Base-by-base conservation (phyloP, 306 rosid species). In the Parietaria judaica region DNA sequence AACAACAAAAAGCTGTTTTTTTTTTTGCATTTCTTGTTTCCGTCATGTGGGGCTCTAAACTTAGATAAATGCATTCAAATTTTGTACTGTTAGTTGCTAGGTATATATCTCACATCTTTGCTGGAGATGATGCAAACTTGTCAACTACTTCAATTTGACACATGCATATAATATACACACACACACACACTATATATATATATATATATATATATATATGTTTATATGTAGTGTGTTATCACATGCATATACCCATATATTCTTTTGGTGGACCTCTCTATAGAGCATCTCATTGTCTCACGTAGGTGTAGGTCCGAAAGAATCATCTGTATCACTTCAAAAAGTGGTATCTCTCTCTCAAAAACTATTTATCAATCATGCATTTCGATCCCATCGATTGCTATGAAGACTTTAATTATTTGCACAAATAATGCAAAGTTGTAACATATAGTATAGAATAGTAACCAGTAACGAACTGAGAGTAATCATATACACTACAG, bases 261-360 rank as follows among this genome's bases (percentile, higher is more conserved):
- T 17, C 11, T 14, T 16, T 23, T 41, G 59, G 23, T 59, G 78
- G 78, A 57, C 76, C 70, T 59, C 57, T 44, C 52, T 36, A 51
- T 14, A 57, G 31, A 23, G 73, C 79, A 73, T 66, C 70, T 69
- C 69, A n/a, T 58, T 52, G 14, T 43, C 12, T 53, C 38, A 54
- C 59, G 80, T 74, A 64, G 86, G 83, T 53, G 81, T 74, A 64
- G 86, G 83, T 53, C 89, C 83, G 37, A 60, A 37, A 72, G 74
- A 77, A 83, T 80, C 79, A 6, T 70, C 63, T 48, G 60, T 43
- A 65, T 67, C 70, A 54, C 73, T 56, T 55, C 65, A 59, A 45
- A 79, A 66, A 66, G 81, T 58, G 43, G 67, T 37, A 56, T 61
- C 69, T 50, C 11, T 48, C 14, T 12, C 44, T 36, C 53, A 56